Conservation (phyloP, 768 basidiomycete species). For the Termitomyces bulborhizus region DNA sequence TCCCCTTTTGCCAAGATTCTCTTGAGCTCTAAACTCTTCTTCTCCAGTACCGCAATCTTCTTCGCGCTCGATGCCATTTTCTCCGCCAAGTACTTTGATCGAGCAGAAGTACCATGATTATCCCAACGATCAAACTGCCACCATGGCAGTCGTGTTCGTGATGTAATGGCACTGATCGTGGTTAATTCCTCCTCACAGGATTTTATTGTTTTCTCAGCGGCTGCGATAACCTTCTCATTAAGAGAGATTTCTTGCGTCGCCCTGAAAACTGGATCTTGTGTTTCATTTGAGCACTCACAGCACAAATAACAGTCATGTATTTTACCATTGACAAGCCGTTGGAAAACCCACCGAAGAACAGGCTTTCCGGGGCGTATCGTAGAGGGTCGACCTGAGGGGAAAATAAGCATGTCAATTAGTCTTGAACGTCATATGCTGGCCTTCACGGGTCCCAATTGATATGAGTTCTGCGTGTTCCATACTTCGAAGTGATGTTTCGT, state of each 20-base stretch:
- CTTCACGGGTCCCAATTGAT: conserved; percentile 68
- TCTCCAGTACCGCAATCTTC: conserved; percentile 67
- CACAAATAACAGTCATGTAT: conserved; percentile 1
- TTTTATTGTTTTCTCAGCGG: conserved; percentile 58
- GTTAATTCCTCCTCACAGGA: conserved; percentile 73
- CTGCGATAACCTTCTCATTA: conserved; percentile 61
- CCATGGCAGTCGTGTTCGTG: conserved; percentile 34
- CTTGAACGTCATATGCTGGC: conserved; percentile 26
- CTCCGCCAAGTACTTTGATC: conserved; percentile 62
- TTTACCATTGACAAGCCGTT: conserved; percentile 71
- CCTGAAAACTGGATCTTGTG: conserved; percentile 65
- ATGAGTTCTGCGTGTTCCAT: conserved; percentile 92
- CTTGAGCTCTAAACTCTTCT: conserved; percentile 64
- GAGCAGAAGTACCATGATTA: conserved; percentile 44
- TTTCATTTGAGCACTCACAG: neutral
- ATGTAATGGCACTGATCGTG: conserved; percentile 59
- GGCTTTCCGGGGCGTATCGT: conserved; percentile 88
- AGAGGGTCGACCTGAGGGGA: conserved; percentile 65
- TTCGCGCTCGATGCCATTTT: conserved; percentile 69
- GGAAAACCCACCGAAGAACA: conserved; percentile 80
- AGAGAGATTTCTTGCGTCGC: conserved; percentile 78
- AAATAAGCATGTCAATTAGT: neutral
- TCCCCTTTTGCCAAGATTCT: conserved; percentile 40
- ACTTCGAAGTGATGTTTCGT: conserved; percentile 69
- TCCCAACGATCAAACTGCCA: conserved; percentile 33